A percentile compares a stretch with the other conserved stretches of the same genome.
Conservation (phyloP, 345 rosid species). For the Eucalyptus globulus region DNA sequence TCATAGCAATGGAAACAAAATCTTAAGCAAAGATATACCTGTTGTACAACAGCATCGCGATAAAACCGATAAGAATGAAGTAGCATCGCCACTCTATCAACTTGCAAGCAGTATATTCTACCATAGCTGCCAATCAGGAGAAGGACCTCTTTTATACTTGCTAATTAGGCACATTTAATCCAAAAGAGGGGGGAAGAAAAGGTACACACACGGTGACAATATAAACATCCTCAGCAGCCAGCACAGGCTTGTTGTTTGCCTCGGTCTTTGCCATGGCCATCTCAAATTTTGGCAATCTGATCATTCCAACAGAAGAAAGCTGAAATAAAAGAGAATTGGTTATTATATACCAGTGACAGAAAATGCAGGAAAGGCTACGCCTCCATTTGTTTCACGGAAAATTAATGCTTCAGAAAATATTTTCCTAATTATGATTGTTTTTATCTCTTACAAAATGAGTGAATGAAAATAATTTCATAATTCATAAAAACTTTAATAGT, state of each 20-base stretch:
- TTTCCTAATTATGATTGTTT: neutral
- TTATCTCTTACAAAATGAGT: neutral
- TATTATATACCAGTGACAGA: neutral
- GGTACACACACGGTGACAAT: constrained; percentile 70
- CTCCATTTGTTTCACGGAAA: neutral
- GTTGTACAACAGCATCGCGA: constrained; percentile 92
- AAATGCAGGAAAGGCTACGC: neutral
- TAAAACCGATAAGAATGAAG: constrained; percentile 87
- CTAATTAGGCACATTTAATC: neutral
- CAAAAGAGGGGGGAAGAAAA: neutral
- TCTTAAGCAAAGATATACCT: constrained; percentile 25
- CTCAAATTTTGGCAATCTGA: constrained; percentile 91
- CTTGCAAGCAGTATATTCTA: constrained; percentile 95
- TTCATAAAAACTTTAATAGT: neutral
- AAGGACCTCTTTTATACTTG: neutral
- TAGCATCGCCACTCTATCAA: constrained; percentile 94
- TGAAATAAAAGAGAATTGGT: constrained; percentile 21
- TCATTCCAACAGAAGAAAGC: constrained; percentile 90
- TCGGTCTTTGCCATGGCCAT: constrained; percentile 90
- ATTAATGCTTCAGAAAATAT: too few relatives aligned
- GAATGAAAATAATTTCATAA: neutral
- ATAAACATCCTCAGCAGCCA: constrained; percentile 74
- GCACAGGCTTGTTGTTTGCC: constrained; percentile 80
- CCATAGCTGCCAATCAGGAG: constrained; percentile 65
- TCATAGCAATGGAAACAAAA: neutral